A percentile compares a stretch with the other conserved stretches of the same genome.
These are phyloP conservation scores for Chenopodium album DNA, from an alignment of 148 eudicot species.

Conservation along the genomic window DNA sequence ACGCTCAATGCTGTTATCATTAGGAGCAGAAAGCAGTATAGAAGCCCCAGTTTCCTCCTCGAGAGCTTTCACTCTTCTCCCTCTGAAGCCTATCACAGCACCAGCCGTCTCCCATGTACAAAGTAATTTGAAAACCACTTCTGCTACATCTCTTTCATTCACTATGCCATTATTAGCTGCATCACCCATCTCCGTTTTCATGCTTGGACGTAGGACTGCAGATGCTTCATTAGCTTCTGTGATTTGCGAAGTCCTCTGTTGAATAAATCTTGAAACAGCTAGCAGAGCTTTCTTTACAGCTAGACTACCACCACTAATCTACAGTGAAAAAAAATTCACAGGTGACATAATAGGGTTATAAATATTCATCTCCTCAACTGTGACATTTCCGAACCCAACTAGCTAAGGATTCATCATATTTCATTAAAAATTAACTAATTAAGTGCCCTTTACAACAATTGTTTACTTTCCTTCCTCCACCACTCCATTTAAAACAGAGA, in stretches of 20 bases:
- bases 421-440: no score
- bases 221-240: slow-evolving; percentile 1
- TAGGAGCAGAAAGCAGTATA: slow-evolving; percentile 33
- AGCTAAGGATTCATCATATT: no score
- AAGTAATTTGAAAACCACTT: slow-evolving; percentile 47
- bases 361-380: background rate
- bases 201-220: slow-evolving; percentile 14
- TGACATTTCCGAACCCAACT: no score
- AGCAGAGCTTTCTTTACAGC: slow-evolving; percentile 51
- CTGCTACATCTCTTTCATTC: slow-evolving; percentile 19
- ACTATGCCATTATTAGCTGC: background rate
- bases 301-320: slow-evolving; percentile 45
- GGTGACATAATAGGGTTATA: slow-evolving; percentile 1
- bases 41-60: slow-evolving; percentile 51
- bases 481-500: no score
- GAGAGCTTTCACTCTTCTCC: slow-evolving; percentile 36
- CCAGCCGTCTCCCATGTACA: slow-evolving; percentile 45
- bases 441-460: no score
- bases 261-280: slow-evolving; percentile 40
- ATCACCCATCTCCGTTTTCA: background rate
- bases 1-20: slow-evolving; percentile 36
- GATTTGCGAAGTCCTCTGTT: slow-evolving; percentile 25
- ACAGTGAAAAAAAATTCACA: background rate
- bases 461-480: no score
- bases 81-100: slow-evolving; percentile 48